These are phyloP conservation scores for Neofusicoccum umdonicola DNA, from an alignment of 2,329 filamentous ascomycete genomes.

Conservation along the genomic window DNA sequence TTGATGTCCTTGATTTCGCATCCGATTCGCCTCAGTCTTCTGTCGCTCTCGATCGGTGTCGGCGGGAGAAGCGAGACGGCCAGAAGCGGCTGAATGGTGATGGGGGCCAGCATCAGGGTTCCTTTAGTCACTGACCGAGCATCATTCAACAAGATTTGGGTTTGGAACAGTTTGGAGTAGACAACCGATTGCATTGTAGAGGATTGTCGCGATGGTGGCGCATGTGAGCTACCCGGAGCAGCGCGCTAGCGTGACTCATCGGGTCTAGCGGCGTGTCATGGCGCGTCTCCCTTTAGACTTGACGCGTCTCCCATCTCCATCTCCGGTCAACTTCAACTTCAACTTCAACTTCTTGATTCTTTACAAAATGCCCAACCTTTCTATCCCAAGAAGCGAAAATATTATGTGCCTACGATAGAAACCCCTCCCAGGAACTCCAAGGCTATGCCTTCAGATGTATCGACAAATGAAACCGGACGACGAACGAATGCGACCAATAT, in stretches of 20 bases:
- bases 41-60: background rate
- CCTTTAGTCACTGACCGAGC: background rate
- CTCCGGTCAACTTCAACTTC: background rate
- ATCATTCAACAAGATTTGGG: background rate
- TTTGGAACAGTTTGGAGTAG: background rate
- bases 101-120: background rate
- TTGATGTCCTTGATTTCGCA: constrained; percentile 33
- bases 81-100: background rate
- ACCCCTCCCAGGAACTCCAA: too few relatives aligned
- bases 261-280: background rate
- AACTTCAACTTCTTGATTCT: too few relatives aligned
- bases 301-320: background rate
- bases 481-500: background rate
- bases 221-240: background rate
- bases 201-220: background rate
- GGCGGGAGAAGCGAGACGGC: background rate
- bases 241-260: background rate
- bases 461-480: background rate
- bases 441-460: too few relatives aligned
- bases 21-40: background rate
- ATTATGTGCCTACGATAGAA: too few relatives aligned
- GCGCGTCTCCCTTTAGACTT: too few relatives aligned
- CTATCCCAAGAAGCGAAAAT: too few relatives aligned
- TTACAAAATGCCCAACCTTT: too few relatives aligned
- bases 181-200: background rate